These are phyloP conservation scores for Entomophthora muscae DNA, from an alignment of 371 early-diverging fungal genomes.

Conservation along the genomic window DNA sequence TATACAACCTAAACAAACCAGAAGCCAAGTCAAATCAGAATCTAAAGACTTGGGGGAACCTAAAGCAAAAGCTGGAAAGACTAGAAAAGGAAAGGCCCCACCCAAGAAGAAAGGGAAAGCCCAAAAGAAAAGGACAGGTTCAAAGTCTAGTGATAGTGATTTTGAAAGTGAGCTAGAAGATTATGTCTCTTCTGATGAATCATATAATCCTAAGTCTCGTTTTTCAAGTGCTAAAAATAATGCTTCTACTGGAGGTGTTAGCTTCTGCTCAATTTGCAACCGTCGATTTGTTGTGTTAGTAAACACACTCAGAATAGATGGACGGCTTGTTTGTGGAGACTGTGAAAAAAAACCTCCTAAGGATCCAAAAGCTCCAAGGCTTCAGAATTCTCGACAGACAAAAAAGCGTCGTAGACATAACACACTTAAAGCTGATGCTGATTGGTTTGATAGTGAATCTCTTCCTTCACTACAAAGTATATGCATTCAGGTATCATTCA, in stretches of 20 bases:
- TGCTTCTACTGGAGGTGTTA: background rate
- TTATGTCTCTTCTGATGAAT: too few relatives aligned
- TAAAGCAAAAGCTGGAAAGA: too few relatives aligned
- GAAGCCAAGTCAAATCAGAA: too few relatives aligned
- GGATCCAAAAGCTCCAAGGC: background rate
- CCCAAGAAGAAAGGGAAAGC: too few relatives aligned
- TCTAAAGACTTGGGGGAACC: too few relatives aligned
- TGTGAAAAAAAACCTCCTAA: background rate
- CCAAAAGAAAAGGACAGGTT: too few relatives aligned
- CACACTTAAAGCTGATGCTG: background rate
- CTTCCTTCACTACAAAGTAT: conserved; percentile 33
- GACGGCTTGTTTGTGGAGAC: background rate
- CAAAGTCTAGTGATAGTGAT: too few relatives aligned
- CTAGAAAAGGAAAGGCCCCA: too few relatives aligned
- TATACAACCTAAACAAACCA: too few relatives aligned
- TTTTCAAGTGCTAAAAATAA: too few relatives aligned
- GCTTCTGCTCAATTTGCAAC: background rate
- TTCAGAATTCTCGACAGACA: background rate
- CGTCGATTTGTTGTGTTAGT: background rate
- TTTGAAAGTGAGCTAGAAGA: too few relatives aligned
- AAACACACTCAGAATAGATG: background rate
- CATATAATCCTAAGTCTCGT: too few relatives aligned
- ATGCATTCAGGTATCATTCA: conserved; percentile 34
- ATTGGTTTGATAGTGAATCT: conserved; percentile 8
- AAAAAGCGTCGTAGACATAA: background rate